Conservation (phyloP, 352 stramenopile genomes). For the Phytopythium montanum region DNA sequence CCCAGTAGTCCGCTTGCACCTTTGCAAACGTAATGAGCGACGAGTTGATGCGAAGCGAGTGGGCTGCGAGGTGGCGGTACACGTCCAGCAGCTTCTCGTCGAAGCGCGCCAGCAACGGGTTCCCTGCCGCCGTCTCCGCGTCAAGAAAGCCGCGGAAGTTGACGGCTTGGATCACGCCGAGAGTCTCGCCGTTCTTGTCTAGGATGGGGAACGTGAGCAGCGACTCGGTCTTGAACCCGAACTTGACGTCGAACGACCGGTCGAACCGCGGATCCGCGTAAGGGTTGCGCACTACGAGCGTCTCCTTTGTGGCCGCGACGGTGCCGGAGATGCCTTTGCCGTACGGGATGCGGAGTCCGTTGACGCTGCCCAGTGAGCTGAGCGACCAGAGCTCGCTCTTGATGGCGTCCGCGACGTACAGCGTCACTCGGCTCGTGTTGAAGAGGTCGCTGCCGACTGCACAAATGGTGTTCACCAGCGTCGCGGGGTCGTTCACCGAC, state of each 20-base stretch:
- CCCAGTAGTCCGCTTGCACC: slow-evolving; percentile 74
- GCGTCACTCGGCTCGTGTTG: slow-evolving; percentile 59
- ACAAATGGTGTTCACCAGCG: slow-evolving; percentile 71
- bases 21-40: slow-evolving; percentile 83
- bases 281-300: slow-evolving; percentile 57
- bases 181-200: slow-evolving; percentile 56
- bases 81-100: slow-evolving; percentile 60
- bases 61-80: slow-evolving; percentile 56
- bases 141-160: slow-evolving; percentile 55
- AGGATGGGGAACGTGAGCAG: slow-evolving; percentile 71
- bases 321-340: slow-evolving; percentile 74
- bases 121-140: slow-evolving; percentile 15
- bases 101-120: slow-evolving; percentile 49
- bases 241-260: slow-evolving; percentile 72
- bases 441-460: slow-evolving; percentile 64
- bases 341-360: slow-evolving; percentile 70
- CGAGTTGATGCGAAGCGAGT: slow-evolving; percentile 64
- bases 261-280: slow-evolving; percentile 83
- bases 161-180: slow-evolving; percentile 63
- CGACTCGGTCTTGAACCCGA: slow-evolving; percentile 81
- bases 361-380: slow-evolving; percentile 63
- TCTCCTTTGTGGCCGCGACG: slow-evolving; percentile 51
- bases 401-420: slow-evolving; percentile 74
- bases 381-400: slow-evolving; percentile 75
- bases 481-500: slow-evolving; percentile 64